Percentiles rank a stretch among this genome's conserved stretches.
phyloP scores from a whole-genome alignment of 768 basidiomycete genomes.

The Mrakia frigida region DNA sequence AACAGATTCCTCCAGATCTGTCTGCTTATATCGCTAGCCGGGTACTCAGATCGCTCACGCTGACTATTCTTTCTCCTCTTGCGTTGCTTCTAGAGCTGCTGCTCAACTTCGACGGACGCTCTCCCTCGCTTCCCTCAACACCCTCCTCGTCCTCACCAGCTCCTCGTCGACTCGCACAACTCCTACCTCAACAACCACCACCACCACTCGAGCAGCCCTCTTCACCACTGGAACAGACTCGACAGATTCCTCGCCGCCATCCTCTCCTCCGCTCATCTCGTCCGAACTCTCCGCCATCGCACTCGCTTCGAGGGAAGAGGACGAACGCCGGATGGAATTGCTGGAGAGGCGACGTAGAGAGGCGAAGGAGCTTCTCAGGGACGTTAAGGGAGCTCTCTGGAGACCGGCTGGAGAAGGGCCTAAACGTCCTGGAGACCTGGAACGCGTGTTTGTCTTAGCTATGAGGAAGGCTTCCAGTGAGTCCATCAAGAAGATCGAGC shows the following conservation, averaged over 20 bases:
- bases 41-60: no score
- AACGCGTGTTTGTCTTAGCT: slow-evolving; percentile 42
- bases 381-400: slow-evolving; percentile 41
- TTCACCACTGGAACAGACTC: not conserved
- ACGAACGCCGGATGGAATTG: not conserved
- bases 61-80: not conserved
- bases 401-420: slow-evolving; percentile 38
- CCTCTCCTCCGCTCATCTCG: not conserved
- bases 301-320: slow-evolving; percentile 33
- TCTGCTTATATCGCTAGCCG: not conserved
- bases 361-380: slow-evolving; percentile 28
- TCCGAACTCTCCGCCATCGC: slow-evolving; percentile 36
- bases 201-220: not conserved
- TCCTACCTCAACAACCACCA: not conserved
- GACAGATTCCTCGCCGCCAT: not conserved
- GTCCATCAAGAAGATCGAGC: not conserved
- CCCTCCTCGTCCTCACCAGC: slow-evolving; percentile 37
- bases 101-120: slow-evolving; percentile 44
- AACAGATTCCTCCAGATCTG: not conserved
- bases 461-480: slow-evolving; percentile 13
- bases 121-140: slow-evolving; percentile 42
- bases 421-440: slow-evolving; percentile 40
- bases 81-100: slow-evolving; percentile 35
- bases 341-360: slow-evolving; percentile 14
- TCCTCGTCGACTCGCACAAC: slow-evolving; percentile 6